Conservation (phyloP, 306 rosid species). For the Rosa persica region DNA sequence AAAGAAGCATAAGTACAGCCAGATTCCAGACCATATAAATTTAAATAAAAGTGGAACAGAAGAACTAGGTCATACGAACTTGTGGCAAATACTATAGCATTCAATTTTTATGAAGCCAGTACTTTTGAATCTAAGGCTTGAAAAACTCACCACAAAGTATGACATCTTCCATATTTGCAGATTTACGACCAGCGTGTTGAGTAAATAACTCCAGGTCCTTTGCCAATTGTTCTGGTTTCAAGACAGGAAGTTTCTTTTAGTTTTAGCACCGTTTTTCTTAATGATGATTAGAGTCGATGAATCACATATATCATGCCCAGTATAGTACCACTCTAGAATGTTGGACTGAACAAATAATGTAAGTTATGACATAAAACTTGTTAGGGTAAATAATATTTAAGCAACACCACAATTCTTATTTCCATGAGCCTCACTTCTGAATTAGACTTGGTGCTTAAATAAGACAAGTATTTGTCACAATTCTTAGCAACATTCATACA, state of each 20-base stretch:
- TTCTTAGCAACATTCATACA: background rate
- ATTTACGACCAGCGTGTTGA: slow-evolving; percentile 81
- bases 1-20: background rate
- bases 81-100: background rate
- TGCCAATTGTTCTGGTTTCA: slow-evolving; percentile 66
- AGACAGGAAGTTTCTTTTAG: slow-evolving; percentile 5
- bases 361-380: background rate
- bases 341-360: background rate
- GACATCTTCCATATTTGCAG: slow-evolving; percentile 84
- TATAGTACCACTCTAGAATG: background rate
- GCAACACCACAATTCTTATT: background rate
- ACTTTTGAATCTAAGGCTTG: background rate
- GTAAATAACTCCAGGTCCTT: slow-evolving; percentile 82
- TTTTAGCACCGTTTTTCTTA: background rate
- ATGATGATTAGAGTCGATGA: background rate
- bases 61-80: background rate
- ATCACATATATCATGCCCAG: background rate
- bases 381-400: background rate
- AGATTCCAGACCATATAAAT: background rate
- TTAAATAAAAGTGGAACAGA: background rate
- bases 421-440: background rate
- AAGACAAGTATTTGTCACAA: background rate
- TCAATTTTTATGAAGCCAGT: background rate
- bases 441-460: background rate
- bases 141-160: slow-evolving; percentile 70